A percentile compares a stretch with the other conserved stretches of the same genome.
Evolutionary conservation across 768 basidiomycete genomes (phyloP).

Genomic region (Lyophyllum semitale): DNA sequence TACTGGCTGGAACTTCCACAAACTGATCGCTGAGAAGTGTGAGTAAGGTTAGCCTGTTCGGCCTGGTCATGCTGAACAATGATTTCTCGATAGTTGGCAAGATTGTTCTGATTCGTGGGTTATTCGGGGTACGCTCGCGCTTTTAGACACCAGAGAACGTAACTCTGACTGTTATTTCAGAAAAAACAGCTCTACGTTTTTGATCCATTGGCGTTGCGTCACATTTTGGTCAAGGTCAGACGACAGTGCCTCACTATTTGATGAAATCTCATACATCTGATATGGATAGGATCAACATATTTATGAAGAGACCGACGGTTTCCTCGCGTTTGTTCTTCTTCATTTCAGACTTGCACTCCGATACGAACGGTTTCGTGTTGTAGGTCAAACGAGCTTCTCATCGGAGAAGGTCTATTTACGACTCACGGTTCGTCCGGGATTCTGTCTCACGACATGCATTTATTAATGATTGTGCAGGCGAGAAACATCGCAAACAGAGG

Average conservation of each 20-base stretch:
- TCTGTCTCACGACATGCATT: background rate
- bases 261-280: background rate
- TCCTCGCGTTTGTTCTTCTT: conserved; percentile 9
- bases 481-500: conserved; percentile 16
- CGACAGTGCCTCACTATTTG: background rate
- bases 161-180: background rate
- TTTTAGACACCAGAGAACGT: background rate
- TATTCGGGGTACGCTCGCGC: conserved; percentile 11
- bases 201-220: conserved; percentile 16
- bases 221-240: conserved; percentile 15
- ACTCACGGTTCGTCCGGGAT: conserved; percentile 11
- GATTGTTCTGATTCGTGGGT: conserved; percentile 4
- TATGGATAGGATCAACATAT: conserved; percentile 14
- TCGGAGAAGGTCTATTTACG: conserved; percentile 13
- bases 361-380: background rate
- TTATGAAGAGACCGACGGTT: conserved; percentile 12
- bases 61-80: conserved; percentile 9
- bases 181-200: conserved; percentile 6
- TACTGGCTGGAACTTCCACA: conserved; percentile 9
- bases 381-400: conserved; percentile 1
- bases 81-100: no score
- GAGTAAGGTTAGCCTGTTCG: no score
- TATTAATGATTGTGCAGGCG: background rate
- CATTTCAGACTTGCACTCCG: background rate
- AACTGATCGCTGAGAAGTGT: no score